Base-by-base conservation (phyloP, 495 filamentous ascomycete genomes). In the Penicillium tannophilum region DNA sequence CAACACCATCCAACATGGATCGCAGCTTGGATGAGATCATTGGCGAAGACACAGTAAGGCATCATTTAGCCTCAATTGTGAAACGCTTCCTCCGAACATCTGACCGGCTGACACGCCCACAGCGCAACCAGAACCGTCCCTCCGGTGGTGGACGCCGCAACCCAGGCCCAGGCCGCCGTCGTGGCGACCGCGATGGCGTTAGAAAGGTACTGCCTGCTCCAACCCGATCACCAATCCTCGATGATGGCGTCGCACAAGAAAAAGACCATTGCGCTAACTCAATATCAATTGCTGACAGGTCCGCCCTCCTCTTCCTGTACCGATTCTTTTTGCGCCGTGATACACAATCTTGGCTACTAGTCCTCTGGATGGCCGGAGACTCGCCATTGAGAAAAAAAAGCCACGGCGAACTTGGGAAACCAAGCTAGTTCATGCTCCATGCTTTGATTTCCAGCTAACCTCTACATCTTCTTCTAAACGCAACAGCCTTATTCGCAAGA, bases 1-100 rank as follows among this genome's bases (percentile, higher is more conserved):
- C 17, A 24, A 41, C 14, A n/a, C 9, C 20, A 12, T 26, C 30
- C 64, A 76, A 63, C 45, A 91, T 94, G 85, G 90, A 94, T 74
- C 88, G 88, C 69, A 88, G 86, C 68, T 81, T 94, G 47, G 90
- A 93, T 72, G 90, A 94, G 71, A 90, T 91, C 65, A 90, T 94
- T 62, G 84, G 84, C 58, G 91, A 92, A 67, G 88, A 88, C 65
- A 84, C 88, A 78, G 89, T 91, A 88, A 68, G 31, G 47, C 24
- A 35, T 19, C 30, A 24, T 50, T 23, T 11, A 23, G 33, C 16
- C 41, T 16, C 39, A 47, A 49, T 50, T 14, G 16, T n/a, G 24
- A 30, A 4, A 2, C 46, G 24, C n/a, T 52, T 52, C n/a, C 24
- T 28, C 16, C 45, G 17, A 28, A 16, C 26, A n/a, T 44, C n/a